A percentile compares a stretch with the other conserved stretches of the same genome.
These are phyloP conservation scores for Hsuehochloa calcarea DNA, from an alignment of 176 grass and related monocot species.

Conservation along the genomic window DNA sequence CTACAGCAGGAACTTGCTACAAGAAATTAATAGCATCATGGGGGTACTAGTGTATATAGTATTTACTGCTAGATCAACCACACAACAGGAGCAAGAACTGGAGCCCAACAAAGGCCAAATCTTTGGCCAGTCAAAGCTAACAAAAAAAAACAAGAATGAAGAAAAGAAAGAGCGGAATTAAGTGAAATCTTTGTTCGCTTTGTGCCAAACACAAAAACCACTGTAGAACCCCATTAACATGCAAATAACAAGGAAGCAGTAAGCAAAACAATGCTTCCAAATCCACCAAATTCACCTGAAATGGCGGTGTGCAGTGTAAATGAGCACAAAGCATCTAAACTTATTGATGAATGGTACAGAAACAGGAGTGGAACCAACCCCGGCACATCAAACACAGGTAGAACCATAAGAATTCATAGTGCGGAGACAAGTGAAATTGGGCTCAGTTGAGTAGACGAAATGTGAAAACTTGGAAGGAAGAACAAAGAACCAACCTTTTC, in stretches of 20 bases:
- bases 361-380: not conserved
- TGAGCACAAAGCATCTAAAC: not conserved
- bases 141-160: not conserved
- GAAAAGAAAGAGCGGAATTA: not conserved
- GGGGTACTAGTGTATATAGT: not conserved
- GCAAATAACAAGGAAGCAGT: not conserved
- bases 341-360: not conserved
- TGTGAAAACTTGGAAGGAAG: not conserved
- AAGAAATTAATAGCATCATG: slow-evolving; percentile 4
- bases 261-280: not conserved
- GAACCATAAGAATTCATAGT: not conserved
- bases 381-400: not conserved
- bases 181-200: not conserved
- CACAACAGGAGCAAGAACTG: not conserved
- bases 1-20: slow-evolving; percentile 5
- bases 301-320: not conserved
- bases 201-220: not conserved
- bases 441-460: not conserved
- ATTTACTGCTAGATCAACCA: slow-evolving; percentile 26
- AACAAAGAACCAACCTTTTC: not conserved
- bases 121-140: slow-evolving; percentile 4
- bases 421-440: not conserved
- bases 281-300: not conserved
- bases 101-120: slow-evolving; percentile 8
- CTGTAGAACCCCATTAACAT: not conserved